Base-by-base conservation (phyloP, 1,284 basidiomycete genomes). In the Coniferiporia sulphurascens region DNA sequence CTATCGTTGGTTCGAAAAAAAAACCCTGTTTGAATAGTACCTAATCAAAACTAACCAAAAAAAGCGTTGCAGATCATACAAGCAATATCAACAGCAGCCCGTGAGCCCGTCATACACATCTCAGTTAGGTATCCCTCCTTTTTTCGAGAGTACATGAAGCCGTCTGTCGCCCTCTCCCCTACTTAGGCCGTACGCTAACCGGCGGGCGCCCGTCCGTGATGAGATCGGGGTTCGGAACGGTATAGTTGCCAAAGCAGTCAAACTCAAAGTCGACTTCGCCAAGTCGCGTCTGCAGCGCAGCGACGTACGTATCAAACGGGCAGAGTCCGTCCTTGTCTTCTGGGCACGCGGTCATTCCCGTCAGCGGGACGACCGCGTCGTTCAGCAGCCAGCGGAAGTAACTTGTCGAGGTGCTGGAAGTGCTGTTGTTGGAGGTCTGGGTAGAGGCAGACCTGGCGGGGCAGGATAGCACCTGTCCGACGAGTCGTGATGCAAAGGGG, bases 291-390 rank as follows among this genome's bases (percentile, higher is more conserved):
- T 78, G 68, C 73, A 83, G 74, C 15, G 73, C 75, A 1, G 64
- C 65, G 38, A 87, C 76, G 69, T 85, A 88, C 4, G 76, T 71
- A 4, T 73, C 68, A 3, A 87, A 64, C 1, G 73, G 69, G 64
- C 86, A 89, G n/a, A 85, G 66, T 0, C 86, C 85, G 59, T 86
- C 75, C 9, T 72, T 69, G 63, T 82, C 73, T 9, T 73, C 63
- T 12, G 66, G 68, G 68, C 85, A 88, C 0, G 82, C 84, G 9
- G 73, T 69, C 54, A 86, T 75, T 8, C 81, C 80, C 1, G 79
- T 81, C 7, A 89, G 75, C 0, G 89, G 87, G 1, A 89, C 73
- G 1, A 85, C 79, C 1, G 79, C 88, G 62, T 82, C 81, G 63
- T 83, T 82, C 27, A 82, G 68, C 32, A 82, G 67, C 75, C 76